Evolutionary conservation across 148 eudicot genomes (phyloP).

Genomic region (Camellia sinensis): DNA sequence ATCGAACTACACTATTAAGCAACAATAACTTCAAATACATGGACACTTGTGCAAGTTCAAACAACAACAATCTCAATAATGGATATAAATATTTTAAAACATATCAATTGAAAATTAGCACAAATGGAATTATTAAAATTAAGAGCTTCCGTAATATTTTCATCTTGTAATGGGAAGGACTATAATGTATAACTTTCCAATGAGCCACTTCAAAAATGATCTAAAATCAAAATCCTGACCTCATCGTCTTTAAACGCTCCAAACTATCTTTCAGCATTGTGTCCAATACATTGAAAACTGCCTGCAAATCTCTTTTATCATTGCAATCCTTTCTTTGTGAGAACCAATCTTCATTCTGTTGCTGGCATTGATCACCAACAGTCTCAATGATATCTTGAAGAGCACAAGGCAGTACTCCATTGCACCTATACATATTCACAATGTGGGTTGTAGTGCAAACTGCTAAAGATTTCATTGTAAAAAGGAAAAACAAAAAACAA

Average conservation of each 20-base stretch:
- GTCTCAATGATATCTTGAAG: constrained; percentile 20
- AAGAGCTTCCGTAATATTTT: neutral
- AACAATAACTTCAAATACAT: neutral
- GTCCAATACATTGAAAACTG: constrained; percentile 60
- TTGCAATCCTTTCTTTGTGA: constrained; percentile 23
- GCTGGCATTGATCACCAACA: constrained; percentile 33
- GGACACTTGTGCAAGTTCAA: neutral
- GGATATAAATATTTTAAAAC: neutral
- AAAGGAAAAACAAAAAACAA: neutral
- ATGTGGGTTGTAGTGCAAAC: neutral
- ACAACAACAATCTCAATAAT: neutral
- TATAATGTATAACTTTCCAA: neutral
- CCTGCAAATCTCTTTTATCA: constrained; percentile 37
- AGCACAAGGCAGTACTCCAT: constrained; percentile 6
- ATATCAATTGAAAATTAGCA: constrained; percentile 1
- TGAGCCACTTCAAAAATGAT: neutral
- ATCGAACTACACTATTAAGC: neutral
- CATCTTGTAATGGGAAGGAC: neutral
- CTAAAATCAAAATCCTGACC: constrained; percentile 32
- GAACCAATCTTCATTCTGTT: constrained; percentile 23
- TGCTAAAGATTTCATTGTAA: neutral
- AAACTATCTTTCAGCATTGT: constrained; percentile 51
- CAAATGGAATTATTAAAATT: neutral
- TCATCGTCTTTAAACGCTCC: constrained; percentile 59
- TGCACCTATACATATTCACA: constrained; percentile 16